Percentiles rank a stretch among this genome's conserved stretches.
phyloP scores from a whole-genome alignment of 106 monocot genomes.

The Dioscorea zingiberensis region DNA sequence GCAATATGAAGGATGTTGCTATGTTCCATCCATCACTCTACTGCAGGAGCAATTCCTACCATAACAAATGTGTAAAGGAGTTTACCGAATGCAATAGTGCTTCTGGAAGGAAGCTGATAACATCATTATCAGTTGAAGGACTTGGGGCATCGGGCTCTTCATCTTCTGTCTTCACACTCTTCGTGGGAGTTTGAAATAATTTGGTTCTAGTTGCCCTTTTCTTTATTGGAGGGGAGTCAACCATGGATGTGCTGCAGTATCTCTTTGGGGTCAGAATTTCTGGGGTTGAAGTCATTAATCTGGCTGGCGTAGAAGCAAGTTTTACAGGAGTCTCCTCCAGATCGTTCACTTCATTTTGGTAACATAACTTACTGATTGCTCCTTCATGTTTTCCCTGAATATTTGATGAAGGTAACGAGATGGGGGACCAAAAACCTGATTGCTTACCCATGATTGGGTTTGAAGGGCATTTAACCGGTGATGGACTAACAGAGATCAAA shows the following conservation, averaged over 20 bases:
- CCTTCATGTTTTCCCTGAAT: neutral
- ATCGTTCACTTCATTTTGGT: conserved; percentile 6
- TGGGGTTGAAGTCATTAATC: conserved; percentile 65
- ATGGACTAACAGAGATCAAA: conserved; percentile 5
- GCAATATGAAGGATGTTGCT: too few species aligned
- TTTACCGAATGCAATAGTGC: conserved; percentile 67
- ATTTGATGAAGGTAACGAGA: neutral
- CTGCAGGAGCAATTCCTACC: too few species aligned
- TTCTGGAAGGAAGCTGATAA: conserved; percentile 66
- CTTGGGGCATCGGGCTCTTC: conserved; percentile 8
- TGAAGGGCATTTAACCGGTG: conserved; percentile 9
- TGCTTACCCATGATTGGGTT: conserved; percentile 12
- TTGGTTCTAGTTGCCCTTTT: conserved; percentile 35
- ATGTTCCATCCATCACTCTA: too few species aligned
- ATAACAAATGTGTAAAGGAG: too few species aligned
- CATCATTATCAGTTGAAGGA: conserved; percentile 21
- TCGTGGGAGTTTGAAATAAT: conserved; percentile 54
- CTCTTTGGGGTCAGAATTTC: conserved; percentile 53
- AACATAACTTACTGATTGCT: neutral
- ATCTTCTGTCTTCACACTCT: conserved; percentile 16
- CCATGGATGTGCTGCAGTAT: neutral
- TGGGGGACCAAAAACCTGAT: conserved; percentile 12
- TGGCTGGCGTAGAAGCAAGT: conserved; percentile 30
- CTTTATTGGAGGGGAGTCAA: conserved; percentile 23
- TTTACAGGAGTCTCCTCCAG: conserved; percentile 49